A percentile compares a stretch with the other conserved stretches of the same genome.
These are phyloP conservation scores for Solanum rostratum DNA, from an alignment of 257 asterid species.

Conservation along the genomic window DNA sequence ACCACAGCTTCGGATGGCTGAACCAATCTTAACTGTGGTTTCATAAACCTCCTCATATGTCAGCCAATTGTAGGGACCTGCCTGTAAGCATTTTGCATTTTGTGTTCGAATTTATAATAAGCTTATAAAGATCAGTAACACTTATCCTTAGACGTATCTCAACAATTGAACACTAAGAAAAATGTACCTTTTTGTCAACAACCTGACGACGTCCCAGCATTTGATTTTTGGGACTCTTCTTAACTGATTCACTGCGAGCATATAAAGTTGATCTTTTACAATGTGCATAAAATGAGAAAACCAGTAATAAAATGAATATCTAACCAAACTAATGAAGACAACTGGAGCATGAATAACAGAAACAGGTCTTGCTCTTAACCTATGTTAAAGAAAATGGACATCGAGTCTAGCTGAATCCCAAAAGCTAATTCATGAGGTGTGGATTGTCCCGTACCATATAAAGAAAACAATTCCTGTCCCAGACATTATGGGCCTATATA, in stretches of 20 bases:
- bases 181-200: conserved; percentile 51
- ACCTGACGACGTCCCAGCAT: conserved; percentile 68
- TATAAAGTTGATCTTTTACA: background rate
- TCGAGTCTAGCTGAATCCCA: background rate
- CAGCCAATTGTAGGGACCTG: conserved; percentile 55
- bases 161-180: background rate
- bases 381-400: background rate
- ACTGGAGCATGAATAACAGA: background rate
- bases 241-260: conserved; percentile 32
- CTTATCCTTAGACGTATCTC: background rate
- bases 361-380: background rate
- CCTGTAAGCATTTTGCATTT: conserved; percentile 24
- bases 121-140: background rate
- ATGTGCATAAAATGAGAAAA: background rate
- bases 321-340: background rate
- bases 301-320: background rate
- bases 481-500: background rate
- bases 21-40: conserved; percentile 44
- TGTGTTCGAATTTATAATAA: background rate
- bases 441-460: background rate
- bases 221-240: conserved; percentile 24
- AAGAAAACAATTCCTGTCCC: background rate
- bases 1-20: conserved; percentile 67
- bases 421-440: background rate
- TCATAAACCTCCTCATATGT: conserved; percentile 50